Evolutionary conservation across 192 early-diverging fungal species (phyloP), one percentile per base, ranked within the genome.

Genomic region (Coemansia sp.): DNA sequence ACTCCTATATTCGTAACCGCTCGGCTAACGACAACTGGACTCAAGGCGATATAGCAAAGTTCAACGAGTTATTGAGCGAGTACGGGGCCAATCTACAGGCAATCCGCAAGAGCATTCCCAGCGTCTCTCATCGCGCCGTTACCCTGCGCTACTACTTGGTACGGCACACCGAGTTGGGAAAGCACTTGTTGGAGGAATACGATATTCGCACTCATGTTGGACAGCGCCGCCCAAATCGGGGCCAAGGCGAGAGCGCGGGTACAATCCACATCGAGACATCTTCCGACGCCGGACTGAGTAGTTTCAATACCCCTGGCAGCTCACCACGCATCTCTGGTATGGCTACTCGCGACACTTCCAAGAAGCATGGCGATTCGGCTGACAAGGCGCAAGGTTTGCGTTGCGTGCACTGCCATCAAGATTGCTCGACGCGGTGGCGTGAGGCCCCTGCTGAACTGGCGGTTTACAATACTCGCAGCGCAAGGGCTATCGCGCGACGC

Each of bases 41-140:
- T 2, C 69, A 62, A 0, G 76, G 75, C 6, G 85, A 85, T 27
- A 53, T 88, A 32, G 72, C 66, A 8, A 83, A 71, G 21, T 93
- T 93, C 70, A 87, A 90, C 70, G 84, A 86, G 34, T 79, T 78
- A 14, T 77, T 93, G 66, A 77, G 84, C 32, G 75, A 86, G 11
- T 88, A 82, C 69, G 91, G 91, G 0, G 86, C 89, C 50, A 89
- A 93, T 19, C 80, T 91, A 23, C 86, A 90, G 42, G 37, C 77
- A 27, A 85, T 85, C 6, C 87, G 87, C 50, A 86, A 89, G 25
- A 69, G 69, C 48, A 77, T 79, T 12, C 86, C 84, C 8, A 76
- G 73, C 25, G 77, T 70, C 39, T 73, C 78, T 8, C 74, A 79
- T 37, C 84, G 61, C 77, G 87, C 87, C 65, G 70, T 71, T 72